Evolutionary conservation across 148 eudicot species (phyloP).

Genomic region (Arctostaphylos glauca): DNA sequence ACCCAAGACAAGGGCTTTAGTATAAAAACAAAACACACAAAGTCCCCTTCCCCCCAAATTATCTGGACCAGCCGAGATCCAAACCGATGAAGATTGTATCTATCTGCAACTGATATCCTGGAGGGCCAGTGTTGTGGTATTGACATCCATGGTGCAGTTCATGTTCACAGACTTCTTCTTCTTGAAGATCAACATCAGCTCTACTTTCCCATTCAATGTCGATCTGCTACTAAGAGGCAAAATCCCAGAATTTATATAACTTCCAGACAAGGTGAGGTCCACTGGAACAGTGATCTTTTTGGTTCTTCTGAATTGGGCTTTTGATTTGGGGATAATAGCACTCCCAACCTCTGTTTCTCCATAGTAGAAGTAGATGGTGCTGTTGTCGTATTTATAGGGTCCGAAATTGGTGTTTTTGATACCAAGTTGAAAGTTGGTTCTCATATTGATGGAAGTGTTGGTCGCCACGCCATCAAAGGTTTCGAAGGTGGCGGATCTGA

Average conservation of each 20-base stretch:
- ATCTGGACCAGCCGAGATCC: too few relatives aligned
- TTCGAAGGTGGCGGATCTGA: conserved; percentile 9
- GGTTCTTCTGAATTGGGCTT: background rate
- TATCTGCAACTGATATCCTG: background rate
- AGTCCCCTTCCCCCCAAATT: too few relatives aligned
- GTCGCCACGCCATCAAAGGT: background rate
- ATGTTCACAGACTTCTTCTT: background rate
- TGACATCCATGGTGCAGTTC: background rate
- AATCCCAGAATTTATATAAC: background rate
- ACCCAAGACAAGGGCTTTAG: too few relatives aligned
- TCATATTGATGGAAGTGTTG: conserved; percentile 11
- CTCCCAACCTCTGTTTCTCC: background rate
- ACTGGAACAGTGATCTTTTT: conserved; percentile 8
- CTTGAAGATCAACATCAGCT: background rate
- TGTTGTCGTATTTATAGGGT: background rate
- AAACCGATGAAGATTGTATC: background rate
- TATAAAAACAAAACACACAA: too few relatives aligned
- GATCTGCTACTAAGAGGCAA: background rate
- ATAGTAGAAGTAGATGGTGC: conserved; percentile 12
- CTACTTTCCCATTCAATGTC: background rate
- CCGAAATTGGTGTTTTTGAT: conserved; percentile 20
- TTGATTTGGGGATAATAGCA: background rate
- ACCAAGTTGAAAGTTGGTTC: conserved; percentile 7
- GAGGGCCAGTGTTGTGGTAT: background rate
- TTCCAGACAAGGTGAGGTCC: background rate